A percentile compares a stretch with the other conserved stretches of the same genome.
phyloP scores from a whole-genome alignment of 2,329 filamentous ascomycete species.

The Pseudogymnoascus sp. region DNA sequence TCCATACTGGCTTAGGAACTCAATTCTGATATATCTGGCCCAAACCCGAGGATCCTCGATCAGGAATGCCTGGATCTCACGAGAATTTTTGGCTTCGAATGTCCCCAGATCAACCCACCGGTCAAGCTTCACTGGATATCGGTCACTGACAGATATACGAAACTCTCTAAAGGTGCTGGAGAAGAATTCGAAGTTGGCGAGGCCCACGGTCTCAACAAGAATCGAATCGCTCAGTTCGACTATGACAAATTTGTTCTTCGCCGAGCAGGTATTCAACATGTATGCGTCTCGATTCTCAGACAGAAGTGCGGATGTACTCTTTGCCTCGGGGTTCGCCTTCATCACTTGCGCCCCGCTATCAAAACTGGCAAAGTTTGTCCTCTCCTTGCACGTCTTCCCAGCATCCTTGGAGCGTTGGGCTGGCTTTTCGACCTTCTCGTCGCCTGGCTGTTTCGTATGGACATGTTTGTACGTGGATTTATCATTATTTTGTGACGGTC shows the following conservation, averaged over 20 bases:
- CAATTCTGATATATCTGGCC: conserved; percentile 85
- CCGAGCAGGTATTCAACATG: conserved; percentile 87
- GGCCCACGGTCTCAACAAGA: conserved; percentile 79
- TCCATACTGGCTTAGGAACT: conserved; percentile 88
- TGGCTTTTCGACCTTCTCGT: conserved; percentile 18
- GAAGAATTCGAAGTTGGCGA: conserved; percentile 99
- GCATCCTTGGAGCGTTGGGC: conserved; percentile 74
- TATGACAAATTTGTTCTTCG: conserved; percentile 85
- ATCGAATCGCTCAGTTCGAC: conserved; percentile 84
- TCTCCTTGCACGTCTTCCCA: conserved; percentile 93
- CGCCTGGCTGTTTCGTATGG: conserved; percentile 6
- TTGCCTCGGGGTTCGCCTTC: conserved; percentile 79
- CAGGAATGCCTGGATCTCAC: conserved; percentile 89
- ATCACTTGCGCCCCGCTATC: conserved; percentile 90
- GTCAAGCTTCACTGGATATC: conserved; percentile 85
- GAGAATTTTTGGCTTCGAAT: conserved; percentile 85
- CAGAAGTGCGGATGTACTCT: conserved; percentile 79
- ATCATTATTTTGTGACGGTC: conserved; percentile 19
- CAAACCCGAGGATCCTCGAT: conserved; percentile 94
- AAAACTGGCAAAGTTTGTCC: conserved; percentile 96
- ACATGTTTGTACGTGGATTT: conserved; percentile 11
- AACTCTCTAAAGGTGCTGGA: conserved; percentile 93
- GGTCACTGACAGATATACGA: conserved; percentile 83
- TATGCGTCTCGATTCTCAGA: conserved; percentile 98
- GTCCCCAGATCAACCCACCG: conserved; percentile 85